Evolutionary conservation across 306 rosid genomes (phyloP).

Genomic region (Casuarina cunninghamiana): DNA sequence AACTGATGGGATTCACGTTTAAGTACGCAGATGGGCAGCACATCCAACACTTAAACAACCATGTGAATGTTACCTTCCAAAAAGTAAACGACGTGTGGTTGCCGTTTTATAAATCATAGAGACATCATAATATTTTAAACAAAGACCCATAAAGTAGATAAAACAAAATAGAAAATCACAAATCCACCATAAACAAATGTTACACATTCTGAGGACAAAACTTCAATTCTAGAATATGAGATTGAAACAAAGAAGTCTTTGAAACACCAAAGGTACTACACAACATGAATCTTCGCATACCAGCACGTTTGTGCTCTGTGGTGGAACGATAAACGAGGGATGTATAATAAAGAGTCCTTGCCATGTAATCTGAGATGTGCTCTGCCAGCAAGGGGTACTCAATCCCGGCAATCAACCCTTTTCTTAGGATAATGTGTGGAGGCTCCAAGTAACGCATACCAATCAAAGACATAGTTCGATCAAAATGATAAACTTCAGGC

Average conservation of each 20-base stretch:
- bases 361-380: slow-evolving; percentile 77
- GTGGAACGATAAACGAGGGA: slow-evolving; percentile 75
- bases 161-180: neutral
- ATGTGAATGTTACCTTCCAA: neutral
- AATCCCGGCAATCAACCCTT: slow-evolving; percentile 82
- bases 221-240: neutral
- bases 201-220: neutral
- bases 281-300: slow-evolving; percentile 33
- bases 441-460: slow-evolving; percentile 91
- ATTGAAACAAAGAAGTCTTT: neutral
- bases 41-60: neutral
- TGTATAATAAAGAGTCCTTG: slow-evolving; percentile 74
- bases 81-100: neutral
- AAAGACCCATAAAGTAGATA: neutral
- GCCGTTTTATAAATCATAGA: neutral
- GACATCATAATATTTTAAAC: neutral
- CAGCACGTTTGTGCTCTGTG: slow-evolving; percentile 69
- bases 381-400: slow-evolving; percentile 75
- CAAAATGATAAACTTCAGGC: slow-evolving; percentile 82
- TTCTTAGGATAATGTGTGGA: slow-evolving; percentile 82
- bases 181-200: neutral
- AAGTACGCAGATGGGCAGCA: neutral
- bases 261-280: neutral
- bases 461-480: slow-evolving; percentile 80
- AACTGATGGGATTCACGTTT: neutral